A percentile compares a stretch with the other conserved stretches of the same genome.
phyloP scores from a whole-genome alignment of 495 filamentous ascomycete species.

The Aspergillus baeticus region DNA sequence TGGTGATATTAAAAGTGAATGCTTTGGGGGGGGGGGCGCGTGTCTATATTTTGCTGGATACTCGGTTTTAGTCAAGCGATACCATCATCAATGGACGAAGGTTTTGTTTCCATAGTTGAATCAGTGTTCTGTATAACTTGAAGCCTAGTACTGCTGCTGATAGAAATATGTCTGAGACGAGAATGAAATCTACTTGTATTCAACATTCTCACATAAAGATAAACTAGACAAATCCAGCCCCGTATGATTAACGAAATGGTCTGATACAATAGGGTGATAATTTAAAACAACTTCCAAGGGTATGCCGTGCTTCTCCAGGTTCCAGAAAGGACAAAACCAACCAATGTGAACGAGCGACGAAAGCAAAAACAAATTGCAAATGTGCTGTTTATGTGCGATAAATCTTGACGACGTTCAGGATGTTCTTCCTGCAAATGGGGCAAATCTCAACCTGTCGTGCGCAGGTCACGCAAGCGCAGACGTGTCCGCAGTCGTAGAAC shows the following conservation, averaged over 20 bases:
- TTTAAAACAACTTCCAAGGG: constrained; percentile 15
- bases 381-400: constrained; percentile 40
- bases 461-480: constrained; percentile 62
- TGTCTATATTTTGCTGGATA: constrained; percentile 21
- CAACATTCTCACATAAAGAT: not conserved
- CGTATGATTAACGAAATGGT: not conserved
- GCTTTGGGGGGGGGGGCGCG: too few relatives aligned
- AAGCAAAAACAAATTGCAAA: not conserved
- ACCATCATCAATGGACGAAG: not conserved
- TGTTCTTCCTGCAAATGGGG: constrained; percentile 62
- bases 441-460: constrained; percentile 62
- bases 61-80: not conserved
- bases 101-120: too few relatives aligned
- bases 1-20: constrained; percentile 34
- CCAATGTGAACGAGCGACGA: constrained; percentile 12
- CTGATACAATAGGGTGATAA: not conserved
- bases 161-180: too few relatives aligned
- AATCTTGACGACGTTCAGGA: constrained; percentile 58
- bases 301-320: constrained; percentile 23
- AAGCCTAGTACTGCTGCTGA: too few relatives aligned
- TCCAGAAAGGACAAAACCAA: constrained; percentile 2
- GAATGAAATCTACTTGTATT: not conserved
- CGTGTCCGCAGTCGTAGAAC: constrained; percentile 67
- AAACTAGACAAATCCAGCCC: not conserved
- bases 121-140: too few relatives aligned